A percentile compares a stretch with the other conserved stretches of the same genome.
phyloP scores from a whole-genome alignment of 169 alveolate species.

The Pseudocohnilembus persalinus region DNA sequence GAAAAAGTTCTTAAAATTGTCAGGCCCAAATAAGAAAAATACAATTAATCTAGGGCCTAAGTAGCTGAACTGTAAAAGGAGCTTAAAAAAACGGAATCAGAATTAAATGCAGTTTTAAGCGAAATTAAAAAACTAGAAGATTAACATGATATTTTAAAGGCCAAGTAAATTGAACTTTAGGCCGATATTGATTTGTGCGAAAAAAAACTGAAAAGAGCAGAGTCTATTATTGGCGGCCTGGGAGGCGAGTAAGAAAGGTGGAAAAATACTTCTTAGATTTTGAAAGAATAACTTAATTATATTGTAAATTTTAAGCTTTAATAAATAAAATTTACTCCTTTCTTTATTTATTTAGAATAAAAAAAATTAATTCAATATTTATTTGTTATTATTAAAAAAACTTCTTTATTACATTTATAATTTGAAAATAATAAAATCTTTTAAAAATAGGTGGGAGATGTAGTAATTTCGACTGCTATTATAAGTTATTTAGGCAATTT shows the following conservation, averaged over 20 bases:
- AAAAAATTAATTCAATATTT: background rate
- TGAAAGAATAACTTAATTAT: slow-evolving; percentile 57
- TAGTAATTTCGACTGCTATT: slow-evolving; percentile 62
- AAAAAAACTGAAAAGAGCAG: slow-evolving; percentile 76
- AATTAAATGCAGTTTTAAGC: slow-evolving; percentile 62
- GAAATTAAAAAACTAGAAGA: slow-evolving; percentile 54
- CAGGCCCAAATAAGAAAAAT: slow-evolving; percentile 55
- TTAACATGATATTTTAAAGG: slow-evolving; percentile 59
- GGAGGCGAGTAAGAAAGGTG: slow-evolving; percentile 86
- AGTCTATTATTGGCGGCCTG: slow-evolving; percentile 76
- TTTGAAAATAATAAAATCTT: too few species aligned
- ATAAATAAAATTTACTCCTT: background rate
- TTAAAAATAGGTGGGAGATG: slow-evolving; percentile 78
- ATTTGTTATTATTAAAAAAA: too few species aligned
- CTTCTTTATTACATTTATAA: too few species aligned
- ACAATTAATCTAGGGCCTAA: slow-evolving; percentile 45
- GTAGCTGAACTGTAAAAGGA: slow-evolving; percentile 51
- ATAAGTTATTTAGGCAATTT: slow-evolving; percentile 82
- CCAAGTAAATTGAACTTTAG: slow-evolving; percentile 55
- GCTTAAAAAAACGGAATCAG: slow-evolving; percentile 58
- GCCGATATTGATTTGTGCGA: slow-evolving; percentile 73
- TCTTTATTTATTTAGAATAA: background rate
- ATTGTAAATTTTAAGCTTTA: too few species aligned
- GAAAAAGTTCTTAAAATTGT: slow-evolving; percentile 61
- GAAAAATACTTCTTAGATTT: slow-evolving; percentile 67